Percentiles rank a stretch among this genome's conserved stretches.
These are phyloP conservation scores for Gnomoniopsis smithogilvyi DNA, from an alignment of 2,329 filamentous ascomycete species.

Conservation along the genomic window DNA sequence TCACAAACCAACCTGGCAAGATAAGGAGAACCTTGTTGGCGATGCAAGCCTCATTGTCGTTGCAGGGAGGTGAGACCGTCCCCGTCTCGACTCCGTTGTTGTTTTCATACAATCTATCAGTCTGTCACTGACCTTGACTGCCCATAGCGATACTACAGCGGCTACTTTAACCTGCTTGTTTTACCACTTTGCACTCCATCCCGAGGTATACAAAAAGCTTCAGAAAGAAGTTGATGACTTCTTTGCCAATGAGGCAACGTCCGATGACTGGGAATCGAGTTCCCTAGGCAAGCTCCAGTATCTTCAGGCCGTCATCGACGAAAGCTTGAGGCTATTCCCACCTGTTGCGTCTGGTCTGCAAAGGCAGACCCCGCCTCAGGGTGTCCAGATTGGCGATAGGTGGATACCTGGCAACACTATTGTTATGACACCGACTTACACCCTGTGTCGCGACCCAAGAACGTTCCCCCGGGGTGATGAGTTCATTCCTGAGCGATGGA, in stretches of 20 bases:
- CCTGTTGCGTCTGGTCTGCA: conserved; percentile 10
- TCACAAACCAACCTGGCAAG: conserved; percentile 20
- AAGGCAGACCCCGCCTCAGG: conserved; percentile 27
- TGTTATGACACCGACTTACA: conserved; percentile 21
- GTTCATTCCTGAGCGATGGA: conserved; percentile 22
- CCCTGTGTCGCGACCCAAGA: conserved; percentile 19
- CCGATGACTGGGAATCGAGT: conserved; percentile 13
- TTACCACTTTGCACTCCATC: conserved; percentile 19
- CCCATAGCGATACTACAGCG: conserved; percentile 20
- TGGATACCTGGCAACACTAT: conserved; percentile 22
- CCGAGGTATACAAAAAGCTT: conserved; percentile 12
- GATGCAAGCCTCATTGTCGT: conserved; percentile 29
- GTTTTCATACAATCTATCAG: background rate
- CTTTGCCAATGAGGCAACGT: conserved; percentile 13
- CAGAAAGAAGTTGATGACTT: conserved; percentile 16
- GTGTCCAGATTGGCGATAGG: conserved; percentile 22
- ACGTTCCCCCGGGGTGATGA: conserved; percentile 14
- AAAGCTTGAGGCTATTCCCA: conserved; percentile 12
- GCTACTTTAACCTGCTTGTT: conserved; percentile 21
- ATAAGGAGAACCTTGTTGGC: conserved; percentile 24
- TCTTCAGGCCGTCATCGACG: conserved; percentile 13
- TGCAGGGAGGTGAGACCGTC: conserved; percentile 28
- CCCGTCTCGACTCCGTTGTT: background rate
- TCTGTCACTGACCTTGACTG: background rate
- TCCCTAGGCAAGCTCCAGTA: conserved; percentile 12